Evolutionary conservation across 805 yeast species (phyloP), one percentile per base, ranked within the genome.

Genomic region (Candida nemodendra): DNA sequence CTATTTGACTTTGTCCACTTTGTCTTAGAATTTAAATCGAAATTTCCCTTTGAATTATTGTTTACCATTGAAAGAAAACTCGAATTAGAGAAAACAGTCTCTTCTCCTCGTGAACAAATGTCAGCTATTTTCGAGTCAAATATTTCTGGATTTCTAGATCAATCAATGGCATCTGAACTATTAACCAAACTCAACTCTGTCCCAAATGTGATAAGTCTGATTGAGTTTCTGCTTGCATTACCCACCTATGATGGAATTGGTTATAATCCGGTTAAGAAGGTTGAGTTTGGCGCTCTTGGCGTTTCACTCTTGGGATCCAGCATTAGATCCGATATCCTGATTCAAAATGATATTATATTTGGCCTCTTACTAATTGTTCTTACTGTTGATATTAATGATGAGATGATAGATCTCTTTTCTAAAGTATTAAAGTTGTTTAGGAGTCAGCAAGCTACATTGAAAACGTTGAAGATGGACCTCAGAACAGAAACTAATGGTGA

Each of bases 131-230:
- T 78, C 43, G 68, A 69, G 22, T 43, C 61, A 1, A 48, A 62
- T 13, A 59, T 81, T 32, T 59, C 71, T 9, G 51, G 62, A 3
- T 61, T 63, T 34, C 60, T 79, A 36, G 69, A 71, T 41, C 58
- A 65, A 24, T 44, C 57, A 1, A 62, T 65, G 24, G 56, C 71
- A 24, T 47, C 61, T 22, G 62, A 52, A 7, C 50, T 77, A n/a
- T 63, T 74, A 24, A 54, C 59, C 9, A 66, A 67, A 27, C 51
- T 74, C 41, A 63, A 65, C 30, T 50, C 64, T 4, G 56, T 72
- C 16, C 65, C 66, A 22, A 58, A 58, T 32, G 47, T 71, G 3
- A 50, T 69, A 25, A 38, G 61, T 2, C 41, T 64, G 3, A 57
- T 76, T 23, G 62, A 71, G 23, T 59, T 62, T 26, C 44, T 74